A percentile compares a stretch with the other conserved stretches of the same genome.
These are phyloP conservation scores for Solanum chiquidenum DNA, from an alignment of 257 asterid genomes.

Conservation along the genomic window DNA sequence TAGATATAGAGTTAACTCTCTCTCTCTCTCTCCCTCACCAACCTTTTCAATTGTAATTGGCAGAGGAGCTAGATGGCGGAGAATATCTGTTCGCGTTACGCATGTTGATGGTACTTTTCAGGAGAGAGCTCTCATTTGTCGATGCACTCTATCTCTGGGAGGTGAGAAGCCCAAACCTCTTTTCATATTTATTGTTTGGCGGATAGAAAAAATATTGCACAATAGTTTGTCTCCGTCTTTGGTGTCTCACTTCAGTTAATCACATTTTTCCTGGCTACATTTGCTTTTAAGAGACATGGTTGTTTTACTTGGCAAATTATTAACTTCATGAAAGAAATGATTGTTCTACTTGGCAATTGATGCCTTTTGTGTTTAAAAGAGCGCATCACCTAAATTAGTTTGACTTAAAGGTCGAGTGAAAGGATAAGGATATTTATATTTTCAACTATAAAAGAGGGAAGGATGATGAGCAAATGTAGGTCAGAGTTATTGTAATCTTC, in stretches of 20 bases:
- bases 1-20: not conserved
- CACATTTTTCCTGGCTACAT: not conserved
- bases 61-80: slow-evolving; percentile 95
- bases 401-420: not conserved
- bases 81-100: slow-evolving; percentile 90
- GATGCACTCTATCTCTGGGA: slow-evolving; percentile 96
- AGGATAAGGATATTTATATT: not conserved
- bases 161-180: slow-evolving; percentile 29
- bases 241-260: not conserved
- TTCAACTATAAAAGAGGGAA: not conserved
- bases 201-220: not conserved
- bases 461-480: not conserved
- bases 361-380: not conserved
- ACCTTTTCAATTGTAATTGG: slow-evolving; percentile 11
- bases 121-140: slow-evolving; percentile 84
- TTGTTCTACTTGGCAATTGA: not conserved
- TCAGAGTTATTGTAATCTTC: not conserved
- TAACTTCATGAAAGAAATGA: not conserved
- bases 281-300: not conserved
- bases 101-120: slow-evolving; percentile 92
- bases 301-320: not conserved
- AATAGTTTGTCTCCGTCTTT: not conserved
- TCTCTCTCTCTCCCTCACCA: not conserved
- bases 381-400: not conserved
- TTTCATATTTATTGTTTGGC: not conserved